phyloP scores from a whole-genome alignment of 306 rosid species.

The Begonia loranthoides region DNA sequence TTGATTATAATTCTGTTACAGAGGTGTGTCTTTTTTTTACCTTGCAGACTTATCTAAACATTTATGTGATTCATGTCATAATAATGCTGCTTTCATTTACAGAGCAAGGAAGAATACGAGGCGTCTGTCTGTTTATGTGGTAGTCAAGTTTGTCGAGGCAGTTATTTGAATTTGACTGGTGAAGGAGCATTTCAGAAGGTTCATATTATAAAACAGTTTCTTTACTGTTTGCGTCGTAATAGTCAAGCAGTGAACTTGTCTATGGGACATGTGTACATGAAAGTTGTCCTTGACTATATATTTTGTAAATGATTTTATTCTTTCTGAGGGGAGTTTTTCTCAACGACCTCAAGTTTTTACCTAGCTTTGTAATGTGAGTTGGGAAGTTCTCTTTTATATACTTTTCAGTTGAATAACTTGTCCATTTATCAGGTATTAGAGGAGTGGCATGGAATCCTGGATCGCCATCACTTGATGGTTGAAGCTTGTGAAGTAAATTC shows the following conservation, averaged over 20 bases:
- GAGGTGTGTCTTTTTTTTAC: conserved; percentile 55
- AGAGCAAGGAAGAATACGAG: conserved; percentile 99
- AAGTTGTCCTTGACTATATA: too few relatives aligned
- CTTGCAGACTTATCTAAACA: background rate
- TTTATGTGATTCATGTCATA: background rate
- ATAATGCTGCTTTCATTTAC: conserved; percentile 5
- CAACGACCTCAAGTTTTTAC: background rate
- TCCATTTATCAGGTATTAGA: conserved; percentile 54
- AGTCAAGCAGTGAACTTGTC: too few relatives aligned
- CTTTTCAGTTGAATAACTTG: conserved; percentile 5
- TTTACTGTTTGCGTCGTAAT: background rate
- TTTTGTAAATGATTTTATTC: background rate
- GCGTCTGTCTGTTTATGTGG: conserved; percentile 99
- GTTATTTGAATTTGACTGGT: conserved; percentile 92
- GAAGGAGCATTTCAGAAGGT: conserved; percentile 96
- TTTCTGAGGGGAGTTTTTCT: background rate
- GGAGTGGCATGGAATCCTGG: conserved; percentile 85
- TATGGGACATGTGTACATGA: too few relatives aligned
- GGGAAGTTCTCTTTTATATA: conserved; percentile 9
- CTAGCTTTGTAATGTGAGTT: background rate
- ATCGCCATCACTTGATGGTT: conserved; percentile 72
- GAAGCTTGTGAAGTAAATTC: conserved; percentile 83
- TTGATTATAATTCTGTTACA: conserved; percentile 95
- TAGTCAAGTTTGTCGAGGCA: conserved; percentile 97
- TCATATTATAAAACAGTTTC: conserved; percentile 5